Percentiles rank a stretch among this genome's conserved stretches.
phyloP scores from a whole-genome alignment of 495 filamentous ascomycete genomes.

The Lepraria neglecta region DNA sequence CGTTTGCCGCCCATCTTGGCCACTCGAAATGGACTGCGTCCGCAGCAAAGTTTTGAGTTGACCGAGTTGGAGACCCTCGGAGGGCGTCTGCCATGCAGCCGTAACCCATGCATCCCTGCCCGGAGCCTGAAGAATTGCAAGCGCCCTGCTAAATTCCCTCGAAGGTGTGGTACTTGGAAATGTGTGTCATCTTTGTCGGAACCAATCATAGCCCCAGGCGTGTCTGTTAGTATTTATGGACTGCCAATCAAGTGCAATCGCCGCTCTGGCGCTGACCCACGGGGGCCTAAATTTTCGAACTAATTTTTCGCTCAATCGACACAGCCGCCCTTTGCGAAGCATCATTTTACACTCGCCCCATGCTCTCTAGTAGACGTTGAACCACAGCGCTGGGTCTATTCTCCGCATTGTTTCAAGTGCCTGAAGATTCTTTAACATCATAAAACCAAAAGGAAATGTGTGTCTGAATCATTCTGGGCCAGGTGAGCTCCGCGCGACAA shows the following conservation, averaged over 20 bases:
- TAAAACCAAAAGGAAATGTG: not conserved
- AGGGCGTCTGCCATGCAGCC: conserved; percentile 7
- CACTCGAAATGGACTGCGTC: not conserved
- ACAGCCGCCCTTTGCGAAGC: conserved; percentile 20
- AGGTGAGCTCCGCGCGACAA: conserved; percentile 21
- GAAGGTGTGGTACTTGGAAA: not conserved
- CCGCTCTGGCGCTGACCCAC: conserved; percentile 11
- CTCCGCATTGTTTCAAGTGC: not conserved
- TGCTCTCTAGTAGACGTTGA: conserved; percentile 4
- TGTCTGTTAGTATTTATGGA: conserved; percentile 18
- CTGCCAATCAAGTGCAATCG: conserved; percentile 4
- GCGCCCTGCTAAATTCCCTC: conserved; percentile 2
- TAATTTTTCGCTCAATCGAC: conserved; percentile 15
- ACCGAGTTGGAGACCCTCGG: conserved; percentile 1
- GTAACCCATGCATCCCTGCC: conserved; percentile 8
- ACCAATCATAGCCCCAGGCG: conserved; percentile 3
- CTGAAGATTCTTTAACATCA: conserved; percentile 6
- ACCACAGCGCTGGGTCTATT: conserved; percentile 14
- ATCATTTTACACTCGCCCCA: conserved; percentile 5
- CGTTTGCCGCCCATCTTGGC: conserved; percentile 5
- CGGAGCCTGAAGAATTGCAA: conserved; percentile 11
- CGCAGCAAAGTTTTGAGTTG: conserved; percentile 7
- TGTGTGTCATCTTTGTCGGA: not conserved
- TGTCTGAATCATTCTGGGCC: not conserved
- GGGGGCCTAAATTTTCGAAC: conserved; percentile 8